A percentile compares a stretch with the other conserved stretches of the same genome.
phyloP scores from a whole-genome alignment of 495 filamentous ascomycete species.

The Peziza echinospora region DNA sequence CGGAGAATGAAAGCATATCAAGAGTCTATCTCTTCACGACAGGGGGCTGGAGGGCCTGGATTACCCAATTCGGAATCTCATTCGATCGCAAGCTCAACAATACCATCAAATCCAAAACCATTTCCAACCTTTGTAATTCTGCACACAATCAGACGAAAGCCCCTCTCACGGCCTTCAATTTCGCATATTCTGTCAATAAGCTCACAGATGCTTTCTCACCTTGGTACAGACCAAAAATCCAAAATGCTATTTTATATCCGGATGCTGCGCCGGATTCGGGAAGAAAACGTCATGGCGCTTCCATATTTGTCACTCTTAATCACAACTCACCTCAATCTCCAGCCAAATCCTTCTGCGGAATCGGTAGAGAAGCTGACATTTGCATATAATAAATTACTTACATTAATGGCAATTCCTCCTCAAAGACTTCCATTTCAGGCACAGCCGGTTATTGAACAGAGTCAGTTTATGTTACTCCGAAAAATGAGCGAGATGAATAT shows the following conservation, averaged over 20 bases:
- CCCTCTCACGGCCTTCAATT: background rate
- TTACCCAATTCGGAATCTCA: too few relatives aligned
- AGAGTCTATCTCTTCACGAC: background rate
- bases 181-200: background rate
- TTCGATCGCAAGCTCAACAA: background rate
- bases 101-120: background rate
- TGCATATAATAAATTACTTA: slow-evolving; percentile 31
- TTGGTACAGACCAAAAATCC: background rate
- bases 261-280: slow-evolving; percentile 16
- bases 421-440: slow-evolving; percentile 28
- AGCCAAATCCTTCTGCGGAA: too few relatives aligned
- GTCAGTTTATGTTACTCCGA: slow-evolving; percentile 40
- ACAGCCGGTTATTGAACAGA: slow-evolving; percentile 30
- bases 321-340: background rate
- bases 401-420: slow-evolving; percentile 32
- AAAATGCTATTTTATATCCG: background rate
- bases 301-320: background rate
- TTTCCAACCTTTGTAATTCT: background rate
- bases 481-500: slow-evolving; percentile 37
- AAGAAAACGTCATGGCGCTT: background rate
- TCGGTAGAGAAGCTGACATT: slow-evolving; percentile 4
- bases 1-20: slow-evolving; percentile 21
- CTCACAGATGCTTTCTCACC: background rate
- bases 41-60: too few relatives aligned
- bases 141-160: background rate